Conservation (phyloP, 1,284 basidiomycete genomes). For the Anthracocystis walkeri region DNA sequence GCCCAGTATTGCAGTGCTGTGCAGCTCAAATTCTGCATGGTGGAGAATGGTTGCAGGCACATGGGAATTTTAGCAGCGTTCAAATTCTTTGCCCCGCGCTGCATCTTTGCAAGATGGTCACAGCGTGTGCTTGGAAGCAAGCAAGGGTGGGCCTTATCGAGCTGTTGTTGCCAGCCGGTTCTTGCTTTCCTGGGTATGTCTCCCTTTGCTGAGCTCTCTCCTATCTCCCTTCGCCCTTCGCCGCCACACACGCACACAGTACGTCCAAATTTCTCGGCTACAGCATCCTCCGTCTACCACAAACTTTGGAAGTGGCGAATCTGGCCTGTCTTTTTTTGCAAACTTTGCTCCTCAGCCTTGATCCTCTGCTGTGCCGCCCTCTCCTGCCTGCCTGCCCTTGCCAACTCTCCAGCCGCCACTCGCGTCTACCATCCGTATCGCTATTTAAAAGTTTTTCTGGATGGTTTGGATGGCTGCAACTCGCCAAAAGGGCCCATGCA, state of each 20-base stretch:
- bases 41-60: no score
- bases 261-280: constrained; percentile 13
- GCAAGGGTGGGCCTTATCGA: constrained; percentile 1
- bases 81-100: no score
- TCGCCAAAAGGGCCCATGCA: not conserved
- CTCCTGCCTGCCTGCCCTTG: not conserved
- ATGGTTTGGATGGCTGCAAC: not conserved
- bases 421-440: not conserved
- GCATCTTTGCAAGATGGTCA: no score
- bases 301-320: not conserved
- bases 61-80: no score
- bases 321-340: not conserved
- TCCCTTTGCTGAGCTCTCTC: not conserved
- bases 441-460: constrained; percentile 3
- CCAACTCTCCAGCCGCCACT: not conserved
- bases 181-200: not conserved
- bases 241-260: constrained; percentile 4
- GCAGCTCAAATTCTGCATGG: no score
- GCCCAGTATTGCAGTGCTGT: no score
- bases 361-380: not conserved
- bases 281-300: no score
- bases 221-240: not conserved
- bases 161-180: not conserved
- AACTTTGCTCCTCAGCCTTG: not conserved
- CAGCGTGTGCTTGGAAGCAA: no score